A percentile compares a stretch with the other conserved stretches of the same genome.
Evolutionary conservation across 2,329 filamentous ascomycete genomes (phyloP).

Genomic region (Cladosporium sp.): DNA sequence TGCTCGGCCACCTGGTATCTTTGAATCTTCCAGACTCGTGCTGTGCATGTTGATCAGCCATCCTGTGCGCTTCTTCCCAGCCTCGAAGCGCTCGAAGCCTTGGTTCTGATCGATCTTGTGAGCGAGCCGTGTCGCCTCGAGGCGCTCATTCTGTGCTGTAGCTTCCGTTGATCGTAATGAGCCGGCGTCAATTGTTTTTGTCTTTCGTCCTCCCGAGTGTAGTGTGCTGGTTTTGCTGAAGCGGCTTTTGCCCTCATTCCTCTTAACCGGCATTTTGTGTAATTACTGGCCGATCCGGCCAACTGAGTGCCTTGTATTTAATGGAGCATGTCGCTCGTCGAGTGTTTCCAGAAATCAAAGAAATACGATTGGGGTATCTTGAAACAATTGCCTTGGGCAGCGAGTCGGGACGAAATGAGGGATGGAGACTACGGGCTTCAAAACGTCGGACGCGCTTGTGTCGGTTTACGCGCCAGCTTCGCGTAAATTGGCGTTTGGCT

Average conservation of each 20-base stretch:
- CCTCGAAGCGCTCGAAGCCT: constrained; percentile 88
- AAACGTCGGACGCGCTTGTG: too few relatives aligned
- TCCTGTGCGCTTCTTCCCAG: constrained; percentile 74
- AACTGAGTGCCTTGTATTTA: background rate
- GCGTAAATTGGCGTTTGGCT: background rate
- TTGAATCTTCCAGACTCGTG: constrained; percentile 77
- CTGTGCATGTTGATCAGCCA: constrained; percentile 96
- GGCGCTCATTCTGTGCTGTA: constrained; percentile 87
- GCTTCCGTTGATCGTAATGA: constrained; percentile 69
- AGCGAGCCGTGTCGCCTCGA: constrained; percentile 75
- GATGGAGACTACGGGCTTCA: background rate
- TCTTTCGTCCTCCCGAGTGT: constrained; percentile 40
- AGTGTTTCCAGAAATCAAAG: background rate
- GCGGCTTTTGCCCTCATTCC: constrained; percentile 35
- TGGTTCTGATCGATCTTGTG: constrained; percentile 90
- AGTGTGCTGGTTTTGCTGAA: constrained; percentile 33
- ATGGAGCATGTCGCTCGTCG: background rate
- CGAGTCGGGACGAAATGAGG: constrained; percentile 7
- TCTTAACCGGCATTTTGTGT: constrained; percentile 39
- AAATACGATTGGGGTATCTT: constrained; percentile 8
- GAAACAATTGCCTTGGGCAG: background rate
- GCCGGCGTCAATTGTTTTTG: constrained; percentile 74
- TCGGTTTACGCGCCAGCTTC: background rate
- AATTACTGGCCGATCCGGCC: constrained; percentile 3
- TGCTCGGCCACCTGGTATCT: constrained; percentile 74